Percentiles rank a stretch among this genome's conserved stretches.
Conservation (phyloP, 1,284 basidiomycete genomes). For the Austropuccinia psidii region DNA sequence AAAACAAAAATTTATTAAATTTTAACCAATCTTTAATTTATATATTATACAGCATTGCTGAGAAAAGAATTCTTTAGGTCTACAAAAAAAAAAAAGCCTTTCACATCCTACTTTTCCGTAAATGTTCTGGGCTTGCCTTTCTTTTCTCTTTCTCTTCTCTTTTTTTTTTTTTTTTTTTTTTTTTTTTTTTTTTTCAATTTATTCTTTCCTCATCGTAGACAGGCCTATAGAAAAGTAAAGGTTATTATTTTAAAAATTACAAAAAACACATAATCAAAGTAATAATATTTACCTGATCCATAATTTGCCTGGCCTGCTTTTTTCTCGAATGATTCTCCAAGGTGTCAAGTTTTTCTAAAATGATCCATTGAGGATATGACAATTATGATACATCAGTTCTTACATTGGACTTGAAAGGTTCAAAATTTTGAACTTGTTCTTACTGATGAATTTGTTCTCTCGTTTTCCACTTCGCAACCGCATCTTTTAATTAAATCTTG, state of each 20-base stretch:
- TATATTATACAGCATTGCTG: too few species aligned
- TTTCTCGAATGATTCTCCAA: conserved; percentile 33
- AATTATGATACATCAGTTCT: too few species aligned
- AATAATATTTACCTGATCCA: conserved; percentile 21
- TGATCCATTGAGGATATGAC: too few species aligned
- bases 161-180: too few species aligned
- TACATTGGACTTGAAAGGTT: too few species aligned
- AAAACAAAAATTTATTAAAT: too few species aligned
- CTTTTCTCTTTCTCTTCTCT: background rate
- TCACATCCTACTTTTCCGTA: background rate
- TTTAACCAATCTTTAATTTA: too few species aligned
- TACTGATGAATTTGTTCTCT: too few species aligned
- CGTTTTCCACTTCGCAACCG: background rate
- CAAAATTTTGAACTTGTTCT: too few species aligned
- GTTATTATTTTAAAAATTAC: background rate
- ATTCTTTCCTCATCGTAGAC: conserved; percentile 10
- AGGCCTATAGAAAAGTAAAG: background rate
- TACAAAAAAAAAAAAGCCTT: too few species aligned
- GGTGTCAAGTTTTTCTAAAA: conserved; percentile 11
- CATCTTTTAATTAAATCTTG: conserved; percentile 38
- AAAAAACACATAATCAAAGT: background rate
- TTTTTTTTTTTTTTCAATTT: too few species aligned
- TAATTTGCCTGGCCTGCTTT: conserved; percentile 21
- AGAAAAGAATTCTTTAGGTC: too few species aligned
- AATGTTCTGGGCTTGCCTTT: background rate